Percentiles rank a stretch among this genome's conserved stretches.
These are phyloP conservation scores for Alternaria burnsii DNA, from an alignment of 2,329 filamentous ascomycete genomes.

Conservation along the genomic window DNA sequence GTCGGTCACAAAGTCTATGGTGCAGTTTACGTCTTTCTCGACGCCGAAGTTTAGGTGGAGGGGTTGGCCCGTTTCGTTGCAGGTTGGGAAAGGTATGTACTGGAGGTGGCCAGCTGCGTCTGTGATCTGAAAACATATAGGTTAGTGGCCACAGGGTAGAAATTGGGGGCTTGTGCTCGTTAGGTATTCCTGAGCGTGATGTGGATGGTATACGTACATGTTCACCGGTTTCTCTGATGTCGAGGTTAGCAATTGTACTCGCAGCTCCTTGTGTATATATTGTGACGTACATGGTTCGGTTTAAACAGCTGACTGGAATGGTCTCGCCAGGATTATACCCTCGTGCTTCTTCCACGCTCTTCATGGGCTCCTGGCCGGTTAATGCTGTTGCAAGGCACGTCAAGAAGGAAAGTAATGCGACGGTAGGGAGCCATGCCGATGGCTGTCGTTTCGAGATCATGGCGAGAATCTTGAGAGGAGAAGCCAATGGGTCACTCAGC, in stretches of 20 bases:
- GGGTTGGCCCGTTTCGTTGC: conserved; percentile 84
- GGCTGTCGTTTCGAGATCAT: conserved; percentile 1
- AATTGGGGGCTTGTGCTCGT: background rate
- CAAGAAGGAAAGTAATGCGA: conserved; percentile 44
- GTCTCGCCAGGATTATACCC: conserved; percentile 59
- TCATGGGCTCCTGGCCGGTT: conserved; percentile 54
- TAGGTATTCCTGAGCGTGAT: background rate
- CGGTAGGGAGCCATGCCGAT: conserved; percentile 29
- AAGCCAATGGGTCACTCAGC: background rate
- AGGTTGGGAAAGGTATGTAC: conserved; percentile 90
- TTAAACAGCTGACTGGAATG: conserved; percentile 62
- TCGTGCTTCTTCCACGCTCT: conserved; percentile 42
- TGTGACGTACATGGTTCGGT: conserved; percentile 59
- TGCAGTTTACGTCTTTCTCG: conserved; percentile 83
- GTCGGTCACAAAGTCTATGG: conserved; percentile 77
- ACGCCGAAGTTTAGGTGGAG: conserved; percentile 88
- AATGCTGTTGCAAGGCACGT: conserved; percentile 50
- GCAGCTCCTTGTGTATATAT: background rate
- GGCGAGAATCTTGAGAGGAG: background rate
- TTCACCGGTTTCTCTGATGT: conserved; percentile 80
- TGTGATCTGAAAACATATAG: conserved; percentile 63
- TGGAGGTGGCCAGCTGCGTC: conserved; percentile 82
- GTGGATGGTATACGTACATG: conserved; percentile 61
- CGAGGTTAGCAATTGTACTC: conserved; percentile 15
- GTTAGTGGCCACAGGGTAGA: background rate